These are phyloP conservation scores for Metroxylon sagu DNA, from an alignment of 176 grass and related monocot species.

Conservation along the genomic window DNA sequence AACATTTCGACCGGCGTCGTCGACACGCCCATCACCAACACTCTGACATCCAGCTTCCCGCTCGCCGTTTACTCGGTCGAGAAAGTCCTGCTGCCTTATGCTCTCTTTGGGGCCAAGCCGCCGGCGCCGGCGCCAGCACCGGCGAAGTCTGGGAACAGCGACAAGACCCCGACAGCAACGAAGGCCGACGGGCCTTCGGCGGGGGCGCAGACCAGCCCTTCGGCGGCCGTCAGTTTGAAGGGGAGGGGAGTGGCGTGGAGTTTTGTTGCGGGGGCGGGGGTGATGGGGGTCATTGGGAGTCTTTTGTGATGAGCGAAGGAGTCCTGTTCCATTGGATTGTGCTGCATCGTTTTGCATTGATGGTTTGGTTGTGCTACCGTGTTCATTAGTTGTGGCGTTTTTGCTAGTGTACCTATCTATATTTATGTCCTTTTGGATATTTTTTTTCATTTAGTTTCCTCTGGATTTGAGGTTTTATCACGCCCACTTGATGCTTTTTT, in stretches of 20 bases:
- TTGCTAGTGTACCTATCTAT: background rate
- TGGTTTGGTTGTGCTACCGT: background rate
- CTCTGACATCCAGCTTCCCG: conserved; percentile 43
- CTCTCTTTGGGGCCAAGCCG: conserved; percentile 59
- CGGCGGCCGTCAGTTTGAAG: background rate
- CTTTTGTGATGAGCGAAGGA: background rate
- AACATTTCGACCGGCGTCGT: conserved; percentile 76
- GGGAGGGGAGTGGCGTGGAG: background rate
- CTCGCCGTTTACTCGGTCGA: conserved; percentile 60
- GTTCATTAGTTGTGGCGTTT: background rate
- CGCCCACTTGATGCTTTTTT: no score
- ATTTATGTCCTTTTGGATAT: background rate
- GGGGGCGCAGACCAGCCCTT: background rate
- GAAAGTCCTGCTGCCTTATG: conserved; percentile 59
- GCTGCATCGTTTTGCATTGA: background rate
- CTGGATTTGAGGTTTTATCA: no score
- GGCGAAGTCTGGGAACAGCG: background rate
- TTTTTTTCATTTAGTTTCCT: no score
- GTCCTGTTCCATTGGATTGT: no score
- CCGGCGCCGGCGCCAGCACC: conserved; percentile 32
- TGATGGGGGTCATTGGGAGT: background rate
- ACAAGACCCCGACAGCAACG: background rate
- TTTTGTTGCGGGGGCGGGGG: background rate
- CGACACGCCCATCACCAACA: conserved; percentile 24
- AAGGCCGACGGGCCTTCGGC: background rate